Percentiles rank a stretch among this genome's conserved stretches.
phyloP scores from a whole-genome alignment of 2,329 filamentous ascomycete species.

The Elsinoe arachidis region DNA sequence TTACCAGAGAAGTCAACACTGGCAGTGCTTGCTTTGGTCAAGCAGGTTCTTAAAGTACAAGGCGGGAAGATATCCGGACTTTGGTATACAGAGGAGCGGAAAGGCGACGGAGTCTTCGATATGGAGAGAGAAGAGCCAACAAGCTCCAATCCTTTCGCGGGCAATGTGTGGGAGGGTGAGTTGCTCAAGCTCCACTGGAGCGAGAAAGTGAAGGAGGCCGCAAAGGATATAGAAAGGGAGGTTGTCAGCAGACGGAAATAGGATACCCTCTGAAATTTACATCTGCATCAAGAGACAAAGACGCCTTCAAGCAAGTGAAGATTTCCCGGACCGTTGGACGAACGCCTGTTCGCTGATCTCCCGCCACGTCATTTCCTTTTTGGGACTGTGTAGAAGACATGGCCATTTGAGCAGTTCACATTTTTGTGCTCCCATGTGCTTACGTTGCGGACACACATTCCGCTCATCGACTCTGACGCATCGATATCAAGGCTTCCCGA shows the following conservation, averaged over 20 bases:
- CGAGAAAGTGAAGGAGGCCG: constrained; percentile 67
- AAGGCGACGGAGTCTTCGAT: constrained; percentile 82
- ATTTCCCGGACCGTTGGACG: not conserved
- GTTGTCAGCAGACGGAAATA: constrained; percentile 8
- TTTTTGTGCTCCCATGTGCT: not conserved
- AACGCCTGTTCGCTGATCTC: constrained; percentile 1
- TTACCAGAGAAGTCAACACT: constrained; percentile 82
- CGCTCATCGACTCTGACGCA: too few relatives aligned
- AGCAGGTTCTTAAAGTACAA: constrained; percentile 71
- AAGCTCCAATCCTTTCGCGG: constrained; percentile 80
- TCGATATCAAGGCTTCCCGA: not conserved
- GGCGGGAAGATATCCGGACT: constrained; percentile 72
- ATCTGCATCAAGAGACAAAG: not conserved
- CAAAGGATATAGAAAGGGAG: constrained; percentile 14
- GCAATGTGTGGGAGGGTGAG: constrained; percentile 90
- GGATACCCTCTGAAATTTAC: not conserved
- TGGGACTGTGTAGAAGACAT: not conserved
- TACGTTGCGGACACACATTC: too few relatives aligned
- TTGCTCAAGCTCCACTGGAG: constrained; percentile 76
- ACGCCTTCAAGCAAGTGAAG: not conserved
- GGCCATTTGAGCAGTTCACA: not conserved
- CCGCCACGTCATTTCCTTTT: not conserved
- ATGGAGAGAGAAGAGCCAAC: constrained; percentile 65
- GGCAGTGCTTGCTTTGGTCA: constrained; percentile 68
- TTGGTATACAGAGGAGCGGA: constrained; percentile 90